phyloP scores from a whole-genome alignment of 2,329 filamentous ascomycete genomes.

The Lasiodiplodia sp. region DNA sequence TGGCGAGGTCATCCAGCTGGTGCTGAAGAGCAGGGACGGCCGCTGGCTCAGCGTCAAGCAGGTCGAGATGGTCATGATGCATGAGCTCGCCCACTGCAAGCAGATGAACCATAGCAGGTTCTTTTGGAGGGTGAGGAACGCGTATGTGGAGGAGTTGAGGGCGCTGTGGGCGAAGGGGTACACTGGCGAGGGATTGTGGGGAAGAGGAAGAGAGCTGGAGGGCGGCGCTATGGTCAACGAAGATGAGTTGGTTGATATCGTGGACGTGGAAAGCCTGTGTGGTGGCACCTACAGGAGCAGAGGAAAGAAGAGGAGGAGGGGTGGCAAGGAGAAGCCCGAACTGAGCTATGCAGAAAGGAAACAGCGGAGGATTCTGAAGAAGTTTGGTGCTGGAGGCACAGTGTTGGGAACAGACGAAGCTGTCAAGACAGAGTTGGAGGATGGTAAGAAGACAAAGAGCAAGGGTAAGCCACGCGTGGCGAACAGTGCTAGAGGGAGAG shows the following conservation, averaged over 20 bases:
- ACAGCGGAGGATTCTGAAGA: conserved; percentile 74
- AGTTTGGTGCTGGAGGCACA: conserved; percentile 76
- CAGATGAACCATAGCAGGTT: conserved; percentile 88
- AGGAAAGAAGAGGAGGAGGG: conserved; percentile 37
- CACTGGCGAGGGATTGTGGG: conserved; percentile 85
- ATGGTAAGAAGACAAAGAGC: conserved; percentile 65
- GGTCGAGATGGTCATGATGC: conserved; percentile 96
- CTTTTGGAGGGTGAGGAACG: conserved; percentile 82
- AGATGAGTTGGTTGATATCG: conserved; percentile 65
- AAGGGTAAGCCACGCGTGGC: conserved; percentile 72
- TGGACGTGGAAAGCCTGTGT: conserved; percentile 72
- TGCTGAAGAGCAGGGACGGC: conserved; percentile 71
- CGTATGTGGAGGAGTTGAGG: conserved; percentile 75
- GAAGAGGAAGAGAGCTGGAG: conserved; percentile 69
- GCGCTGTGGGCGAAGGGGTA: conserved; percentile 74
- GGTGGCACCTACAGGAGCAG: conserved; percentile 75
- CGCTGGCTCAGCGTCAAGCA: conserved; percentile 81
- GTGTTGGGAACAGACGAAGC: conserved; percentile 73
- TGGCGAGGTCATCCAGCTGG: conserved; percentile 85
- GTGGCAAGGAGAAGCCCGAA: conserved; percentile 45
- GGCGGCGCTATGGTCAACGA: conserved; percentile 64
- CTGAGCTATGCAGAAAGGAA: conserved; percentile 75
- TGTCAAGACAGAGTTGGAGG: conserved; percentile 70
- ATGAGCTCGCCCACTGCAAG: conserved; percentile 85
- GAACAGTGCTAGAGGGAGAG: conserved; percentile 74